Conservation (phyloP, 2,329 filamentous ascomycete genomes). For the Alternaria triticimaculans region DNA sequence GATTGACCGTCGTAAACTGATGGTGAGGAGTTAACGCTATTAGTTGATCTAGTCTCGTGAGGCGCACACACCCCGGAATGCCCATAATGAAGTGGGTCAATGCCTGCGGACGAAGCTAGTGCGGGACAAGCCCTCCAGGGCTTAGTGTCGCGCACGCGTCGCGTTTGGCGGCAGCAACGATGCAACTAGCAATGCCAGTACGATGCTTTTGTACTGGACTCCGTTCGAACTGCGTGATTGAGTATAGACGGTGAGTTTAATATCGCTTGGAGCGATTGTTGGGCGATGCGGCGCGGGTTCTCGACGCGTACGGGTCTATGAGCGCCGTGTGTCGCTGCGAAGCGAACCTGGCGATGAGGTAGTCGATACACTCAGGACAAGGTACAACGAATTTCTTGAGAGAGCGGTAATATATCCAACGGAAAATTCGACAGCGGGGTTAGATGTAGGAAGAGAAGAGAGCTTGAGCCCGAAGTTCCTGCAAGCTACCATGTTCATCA, state of each 20-base stretch:
- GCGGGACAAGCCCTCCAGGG: not conserved
- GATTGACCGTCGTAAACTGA: constrained; percentile 12
- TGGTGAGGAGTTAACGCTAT: too few species aligned
- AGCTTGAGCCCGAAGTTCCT: not conserved
- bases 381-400: too few species aligned
- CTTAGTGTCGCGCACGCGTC: not conserved
- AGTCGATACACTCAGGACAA: not conserved
- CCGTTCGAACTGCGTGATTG: not conserved
- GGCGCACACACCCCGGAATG: not conserved
- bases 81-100: not conserved
- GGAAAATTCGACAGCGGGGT: not conserved
- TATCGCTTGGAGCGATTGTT: not conserved
- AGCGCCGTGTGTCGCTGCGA: not conserved
- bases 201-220: not conserved
- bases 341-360: not conserved
- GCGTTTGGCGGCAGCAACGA: not conserved
- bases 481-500: not conserved
- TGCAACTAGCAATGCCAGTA: not conserved
- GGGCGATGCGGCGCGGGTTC: not conserved
- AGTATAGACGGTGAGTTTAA: not conserved
- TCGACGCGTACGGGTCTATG: not conserved
- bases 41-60: not conserved
- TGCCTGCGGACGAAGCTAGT: not conserved
- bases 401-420: not conserved
- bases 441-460: not conserved